Conservation (phyloP, 2,329 filamentous ascomycete species). For the Uncinocarpus reesii region DNA sequence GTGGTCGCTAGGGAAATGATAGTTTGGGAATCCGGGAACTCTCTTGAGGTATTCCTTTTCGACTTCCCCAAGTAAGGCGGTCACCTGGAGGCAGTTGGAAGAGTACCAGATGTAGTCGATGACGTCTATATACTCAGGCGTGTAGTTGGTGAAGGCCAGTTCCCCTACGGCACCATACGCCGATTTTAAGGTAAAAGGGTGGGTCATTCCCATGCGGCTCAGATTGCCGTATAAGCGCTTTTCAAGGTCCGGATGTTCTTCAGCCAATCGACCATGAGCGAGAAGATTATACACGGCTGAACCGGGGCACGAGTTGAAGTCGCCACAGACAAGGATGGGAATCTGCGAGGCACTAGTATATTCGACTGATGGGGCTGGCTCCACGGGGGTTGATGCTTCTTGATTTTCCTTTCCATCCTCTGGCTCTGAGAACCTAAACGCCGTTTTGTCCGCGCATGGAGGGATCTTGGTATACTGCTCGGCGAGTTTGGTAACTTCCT, state of each 20-base stretch:
- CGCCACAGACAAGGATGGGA: slow-evolving; percentile 80
- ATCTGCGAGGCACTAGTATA: slow-evolving; percentile 81
- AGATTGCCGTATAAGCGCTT: slow-evolving; percentile 85
- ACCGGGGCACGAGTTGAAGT: slow-evolving; percentile 83
- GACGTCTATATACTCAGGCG: slow-evolving; percentile 79
- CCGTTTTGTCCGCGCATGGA: slow-evolving; percentile 66
- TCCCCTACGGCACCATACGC: slow-evolving; percentile 78
- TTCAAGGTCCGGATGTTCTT: slow-evolving; percentile 68
- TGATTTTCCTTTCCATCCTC: slow-evolving; percentile 34
- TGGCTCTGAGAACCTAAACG: slow-evolving; percentile 43
- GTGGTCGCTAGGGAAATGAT: slow-evolving; percentile 89
- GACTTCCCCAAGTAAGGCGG: slow-evolving; percentile 73
- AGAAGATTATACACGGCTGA: slow-evolving; percentile 90
- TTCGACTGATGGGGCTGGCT: slow-evolving; percentile 70
- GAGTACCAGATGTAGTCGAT: slow-evolving; percentile 99
- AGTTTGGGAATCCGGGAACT: slow-evolving; percentile 85
- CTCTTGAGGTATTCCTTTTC: slow-evolving; percentile 75
- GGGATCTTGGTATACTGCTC: slow-evolving; percentile 75
- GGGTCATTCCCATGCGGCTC: slow-evolving; percentile 80
- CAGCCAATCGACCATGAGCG: slow-evolving; percentile 64
- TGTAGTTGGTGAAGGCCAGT: slow-evolving; percentile 92
- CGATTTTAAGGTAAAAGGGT: slow-evolving; percentile 88
- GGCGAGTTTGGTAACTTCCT: slow-evolving; percentile 74
- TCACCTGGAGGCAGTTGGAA: slow-evolving; percentile 75
- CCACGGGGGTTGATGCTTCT: slow-evolving; percentile 38